Evolutionary conservation across 169 alveolate genomes (phyloP), one percentile per base, ranked within the genome.

Genomic region (Babesia gibsoni): DNA sequence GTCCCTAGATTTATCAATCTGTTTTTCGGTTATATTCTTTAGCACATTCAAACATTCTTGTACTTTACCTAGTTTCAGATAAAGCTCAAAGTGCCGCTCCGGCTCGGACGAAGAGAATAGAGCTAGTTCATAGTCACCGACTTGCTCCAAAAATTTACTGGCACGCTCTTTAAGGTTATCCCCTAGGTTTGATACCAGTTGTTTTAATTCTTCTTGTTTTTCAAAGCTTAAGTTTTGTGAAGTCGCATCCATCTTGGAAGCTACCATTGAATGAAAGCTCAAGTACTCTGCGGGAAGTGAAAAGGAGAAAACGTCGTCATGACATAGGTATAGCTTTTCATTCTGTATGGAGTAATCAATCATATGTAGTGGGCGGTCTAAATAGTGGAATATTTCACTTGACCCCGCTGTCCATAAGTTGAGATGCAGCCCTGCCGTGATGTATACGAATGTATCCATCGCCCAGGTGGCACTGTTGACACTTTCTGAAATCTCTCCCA

Each of bases 11-110:
- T 59, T 16, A 14, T 56, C 67, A 45, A 27, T 37, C 5, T 54
- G 56, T 35, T 18, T 30, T 7, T 20, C 83, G 23, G 18, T 46
- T 20, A 41, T 20, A 4, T 52, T 64, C 33, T 39, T 48, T 22
- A 27, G 73, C 36, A 75, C 92, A 89, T 67, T 84, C 35, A 90
- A 65, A 57, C 95, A 90, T 35, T 83, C 69, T 39, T 90, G 89
- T 35, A 96, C 82, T 48, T 92, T 91, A 10, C 95, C 96, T 45
- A 95, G 70, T 37, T 83, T 80, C 36, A 96, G 58, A 53, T 97
- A 92, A 14, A 96, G 68, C 37, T 95, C 98, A 75, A 96, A 95
- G 79, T 93, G 93, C 52, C 94, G 97, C 64, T 95, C 98, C 42
- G 81, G 82, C 79, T 96, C 97, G 14, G 69, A 84, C 27, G 98